Base-by-base conservation (phyloP, 495 filamentous ascomycete species). In the Penicillium mononematosum region DNA sequence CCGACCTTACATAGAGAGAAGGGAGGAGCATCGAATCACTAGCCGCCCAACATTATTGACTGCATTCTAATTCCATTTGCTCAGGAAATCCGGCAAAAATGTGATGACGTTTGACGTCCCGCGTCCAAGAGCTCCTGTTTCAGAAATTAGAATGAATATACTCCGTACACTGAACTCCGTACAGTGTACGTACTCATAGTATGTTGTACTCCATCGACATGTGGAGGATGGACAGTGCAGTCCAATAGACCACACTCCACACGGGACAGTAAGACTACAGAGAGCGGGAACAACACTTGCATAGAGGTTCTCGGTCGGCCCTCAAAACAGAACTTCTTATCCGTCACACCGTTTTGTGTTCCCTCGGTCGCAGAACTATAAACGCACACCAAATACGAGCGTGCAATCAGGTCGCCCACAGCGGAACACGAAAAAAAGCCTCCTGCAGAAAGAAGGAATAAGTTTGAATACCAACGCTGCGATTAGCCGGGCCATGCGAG, bases 101-200 rank as follows among this genome's bases (percentile, higher is more conserved):
- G 61, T 29, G 56, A 72, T 69, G 67, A 72, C 69, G 67, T 63
- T 59, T 54, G 54, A 27, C 47, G 61, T 50, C 58, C 14, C 14
- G 14, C 16, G 34, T 38, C 34, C 14, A 38, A 5, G 34, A 7
- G 12, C 16, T 38, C 36, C 36, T 7, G 16, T 38, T 38, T 38
- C 16, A 38, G 16, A n/a, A n/a, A 36, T 16, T 36, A 36, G 12
- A 36, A 12, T 14, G 34, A 36, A 36, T 36, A 36, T 36, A 36
- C 1, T 29, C 7, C 14, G 14, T 36, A 36, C 34, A 16, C 22
- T 22, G 22, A 36, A 36, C 7, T 29, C 7, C 34, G 14, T 36
- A 36, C 34, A 16, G 11, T 6, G 14, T 14, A 36, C 12, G 14
- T 16, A 16, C 14, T 16, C 12, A 6, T 38, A n/a, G 32, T 29